phyloP scores from a whole-genome alignment of 352 stramenopile species.

The Pythium monospermum region DNA sequence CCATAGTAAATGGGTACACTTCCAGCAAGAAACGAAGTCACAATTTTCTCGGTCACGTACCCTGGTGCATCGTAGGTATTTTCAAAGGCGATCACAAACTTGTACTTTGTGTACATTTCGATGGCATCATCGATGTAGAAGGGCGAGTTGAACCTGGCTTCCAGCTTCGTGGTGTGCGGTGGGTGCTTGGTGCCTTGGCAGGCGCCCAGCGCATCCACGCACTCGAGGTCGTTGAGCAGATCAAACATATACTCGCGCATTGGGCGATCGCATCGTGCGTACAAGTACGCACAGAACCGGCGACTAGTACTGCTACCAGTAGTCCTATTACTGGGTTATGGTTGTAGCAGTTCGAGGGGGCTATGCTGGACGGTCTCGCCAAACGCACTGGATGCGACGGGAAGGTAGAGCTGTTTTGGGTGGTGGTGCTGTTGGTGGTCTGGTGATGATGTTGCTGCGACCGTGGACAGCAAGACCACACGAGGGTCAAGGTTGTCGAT shows the following conservation, averaged over 20 bases:
- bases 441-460: too few species aligned
- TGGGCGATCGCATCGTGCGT: slow-evolving; percentile 35
- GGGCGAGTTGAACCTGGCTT: not conserved
- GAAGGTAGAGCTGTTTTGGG: slow-evolving; percentile 4
- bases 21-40: slow-evolving; percentile 52
- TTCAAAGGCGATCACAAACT: slow-evolving; percentile 72
- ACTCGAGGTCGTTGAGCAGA: slow-evolving; percentile 32
- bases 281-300: slow-evolving; percentile 51
- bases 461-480: not conserved
- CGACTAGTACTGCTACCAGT: not conserved
- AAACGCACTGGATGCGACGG: slow-evolving; percentile 36
- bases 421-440: too few species aligned
- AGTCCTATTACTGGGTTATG: not conserved
- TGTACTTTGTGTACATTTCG: slow-evolving; percentile 24
- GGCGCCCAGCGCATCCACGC: slow-evolving; percentile 41
- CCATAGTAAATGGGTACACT: slow-evolving; percentile 55
- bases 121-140: slow-evolving; percentile 8
- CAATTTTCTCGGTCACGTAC: slow-evolving; percentile 66
- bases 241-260: slow-evolving; percentile 53
- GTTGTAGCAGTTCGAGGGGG: slow-evolving; percentile 14
- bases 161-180: not conserved
- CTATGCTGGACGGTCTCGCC: slow-evolving; percentile 23
- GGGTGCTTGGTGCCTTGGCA: slow-evolving; percentile 26
- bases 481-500: not conserved
- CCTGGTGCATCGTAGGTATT: slow-evolving; percentile 29